Evolutionary conservation across 75 land plant species (phyloP), one percentile per base, ranked within the genome.

Genomic region (Larix kaempferi): DNA sequence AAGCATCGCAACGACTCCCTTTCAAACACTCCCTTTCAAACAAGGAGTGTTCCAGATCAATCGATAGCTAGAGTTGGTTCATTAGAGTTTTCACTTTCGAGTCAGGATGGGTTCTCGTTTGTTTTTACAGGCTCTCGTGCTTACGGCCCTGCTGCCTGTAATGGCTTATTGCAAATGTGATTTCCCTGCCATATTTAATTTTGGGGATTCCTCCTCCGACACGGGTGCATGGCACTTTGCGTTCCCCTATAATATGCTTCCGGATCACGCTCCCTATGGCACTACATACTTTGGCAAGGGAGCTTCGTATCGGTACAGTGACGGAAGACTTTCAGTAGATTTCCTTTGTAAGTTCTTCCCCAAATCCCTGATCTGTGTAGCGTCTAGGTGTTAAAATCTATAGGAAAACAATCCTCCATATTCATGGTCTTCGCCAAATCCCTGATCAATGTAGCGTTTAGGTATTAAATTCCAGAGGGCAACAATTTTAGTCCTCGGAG

Each of bases 141-240:
- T 67, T 6, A 17, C 11, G 54, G 73, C 4, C 14, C 11, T 69
- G 25, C 14, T 39, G 44, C 73, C 73, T 39, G 54, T 22, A 69
- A 41, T 69, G 3, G 39, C 49, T 44, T 22, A 69, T 35, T 54
- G 39, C 11, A 37, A 1, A 12, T 69, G 73, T 10, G 41, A n/a
- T 7, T 69, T 39, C 26, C 83, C 83, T 29, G 83, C 74, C 39
- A 66, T 81, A 6, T 81, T 81, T 59, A 81, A 81, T 57, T 81
- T 81, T 37, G 83, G 83, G 22, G 83, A 81, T 33, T 81, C 82
- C 14, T 66, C 49, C 3, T 79, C 83, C 3, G 83, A 81, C 74
- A 81, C 83, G 6, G 83, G 83, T 10, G 83, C 74, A 5, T 22
- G 67, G 26, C 83, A 79, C 15, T 72, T 17, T 22, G 26, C 82